phyloP scores from a whole-genome alignment of 2,329 filamentous ascomycete species.

The Tolypocladium guangdongense region DNA sequence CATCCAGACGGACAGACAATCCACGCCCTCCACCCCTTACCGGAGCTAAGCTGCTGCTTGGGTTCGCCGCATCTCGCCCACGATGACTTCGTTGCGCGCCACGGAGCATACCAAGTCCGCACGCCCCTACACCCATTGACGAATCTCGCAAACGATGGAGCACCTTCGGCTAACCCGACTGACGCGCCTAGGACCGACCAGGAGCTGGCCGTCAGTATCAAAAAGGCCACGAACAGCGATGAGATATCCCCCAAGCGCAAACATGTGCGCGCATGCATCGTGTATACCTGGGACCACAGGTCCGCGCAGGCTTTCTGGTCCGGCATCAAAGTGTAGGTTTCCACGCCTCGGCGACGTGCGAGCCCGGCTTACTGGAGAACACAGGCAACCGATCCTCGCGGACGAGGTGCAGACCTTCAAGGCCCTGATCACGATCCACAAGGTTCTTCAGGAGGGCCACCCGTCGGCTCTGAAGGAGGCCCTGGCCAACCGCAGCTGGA shows the following conservation, averaged over 20 bases:
- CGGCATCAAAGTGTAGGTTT: slow-evolving; percentile 89
- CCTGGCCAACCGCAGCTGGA: slow-evolving; percentile 78
- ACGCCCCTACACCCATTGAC: not conserved
- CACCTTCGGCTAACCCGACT: not conserved
- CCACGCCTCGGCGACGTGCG: not conserved
- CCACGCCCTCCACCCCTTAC: slow-evolving; percentile 1
- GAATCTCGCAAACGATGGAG: not conserved
- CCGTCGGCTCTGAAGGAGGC: slow-evolving; percentile 80
- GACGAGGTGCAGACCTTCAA: slow-evolving; percentile 99
- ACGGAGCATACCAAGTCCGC: slow-evolving; percentile 26
- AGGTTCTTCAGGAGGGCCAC: slow-evolving; percentile 94
- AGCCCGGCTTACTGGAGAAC: slow-evolving; percentile 3
- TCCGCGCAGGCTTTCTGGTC: slow-evolving; percentile 92
- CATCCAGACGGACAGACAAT: not conserved
- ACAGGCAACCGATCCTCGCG: slow-evolving; percentile 88
- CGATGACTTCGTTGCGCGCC: slow-evolving; percentile 20
- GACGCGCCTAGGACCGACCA: slow-evolving; percentile 45
- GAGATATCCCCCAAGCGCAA: slow-evolving; percentile 66
- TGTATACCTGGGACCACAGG: slow-evolving; percentile 99
- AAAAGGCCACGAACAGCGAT: slow-evolving; percentile 58
- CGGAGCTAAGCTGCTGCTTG: slow-evolving; percentile 1
- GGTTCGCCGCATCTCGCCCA: slow-evolving; percentile 5
- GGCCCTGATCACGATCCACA: slow-evolving; percentile 92
- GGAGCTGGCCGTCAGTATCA: slow-evolving; percentile 59
- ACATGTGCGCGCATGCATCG: slow-evolving; percentile 95